These are phyloP conservation scores for Boletus vermiculosoides DNA, from an alignment of 768 basidiomycete genomes.

Conservation along the genomic window DNA sequence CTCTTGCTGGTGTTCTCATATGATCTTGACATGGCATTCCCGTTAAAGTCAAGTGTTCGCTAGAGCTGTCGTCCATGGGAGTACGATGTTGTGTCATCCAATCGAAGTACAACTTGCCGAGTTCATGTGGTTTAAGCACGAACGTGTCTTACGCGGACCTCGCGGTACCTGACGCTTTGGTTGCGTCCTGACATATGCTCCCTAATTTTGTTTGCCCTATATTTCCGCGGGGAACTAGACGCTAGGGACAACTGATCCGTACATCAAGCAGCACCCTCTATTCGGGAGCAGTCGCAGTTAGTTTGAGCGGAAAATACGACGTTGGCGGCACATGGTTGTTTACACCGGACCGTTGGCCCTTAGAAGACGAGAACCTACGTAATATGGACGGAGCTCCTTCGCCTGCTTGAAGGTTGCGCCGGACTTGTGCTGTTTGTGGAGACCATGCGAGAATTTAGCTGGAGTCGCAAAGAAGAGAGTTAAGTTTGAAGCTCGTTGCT, in stretches of 20 bases:
- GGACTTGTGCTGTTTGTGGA: not conserved
- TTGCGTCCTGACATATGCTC: not conserved
- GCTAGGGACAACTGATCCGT: not conserved
- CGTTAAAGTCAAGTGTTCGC: not conserved
- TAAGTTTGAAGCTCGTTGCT: conserved; percentile 39
- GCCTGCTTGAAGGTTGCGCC: not conserved
- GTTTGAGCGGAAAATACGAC: not conserved
- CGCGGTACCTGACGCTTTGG: not conserved
- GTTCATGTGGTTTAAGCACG: not conserved
- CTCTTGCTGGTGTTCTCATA: not conserved
- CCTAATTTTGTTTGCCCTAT: not conserved
- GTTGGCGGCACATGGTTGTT: not conserved
- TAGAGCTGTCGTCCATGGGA: not conserved
- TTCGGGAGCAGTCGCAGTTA: not conserved
- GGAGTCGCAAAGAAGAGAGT: too few relatives aligned
- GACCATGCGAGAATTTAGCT: not conserved
- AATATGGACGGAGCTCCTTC: not conserved
- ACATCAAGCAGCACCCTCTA: too few relatives aligned
- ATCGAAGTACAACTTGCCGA: not conserved
- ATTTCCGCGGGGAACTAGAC: not conserved
- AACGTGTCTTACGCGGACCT: conserved; percentile 12
- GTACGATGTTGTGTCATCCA: not conserved
- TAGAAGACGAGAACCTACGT: not conserved
- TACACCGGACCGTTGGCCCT: not conserved
- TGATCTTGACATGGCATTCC: not conserved